Evolutionary conservation across 2,329 filamentous ascomycete genomes (phyloP).

Genomic region (Huntiella omanensis): DNA sequence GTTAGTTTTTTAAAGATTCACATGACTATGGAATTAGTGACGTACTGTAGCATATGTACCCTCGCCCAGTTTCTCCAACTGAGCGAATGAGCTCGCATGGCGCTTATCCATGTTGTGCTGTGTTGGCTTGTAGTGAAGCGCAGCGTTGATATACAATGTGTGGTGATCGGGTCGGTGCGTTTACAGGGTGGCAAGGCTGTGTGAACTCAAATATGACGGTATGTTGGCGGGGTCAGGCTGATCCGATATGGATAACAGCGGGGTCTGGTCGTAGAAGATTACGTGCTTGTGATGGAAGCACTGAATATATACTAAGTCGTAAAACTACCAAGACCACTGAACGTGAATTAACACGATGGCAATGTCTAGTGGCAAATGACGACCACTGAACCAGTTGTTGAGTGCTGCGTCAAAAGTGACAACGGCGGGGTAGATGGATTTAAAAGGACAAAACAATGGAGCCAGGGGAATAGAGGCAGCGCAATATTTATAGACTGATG

Average conservation of each 20-base stretch:
- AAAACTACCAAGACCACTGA: background rate
- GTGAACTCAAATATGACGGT: background rate
- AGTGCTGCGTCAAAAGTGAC: too few relatives aligned
- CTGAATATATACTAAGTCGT: background rate
- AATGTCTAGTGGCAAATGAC: too few relatives aligned
- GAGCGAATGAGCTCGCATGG: slow-evolving; percentile 94
- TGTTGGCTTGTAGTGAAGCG: background rate
- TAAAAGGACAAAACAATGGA: too few relatives aligned
- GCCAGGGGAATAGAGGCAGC: too few relatives aligned
- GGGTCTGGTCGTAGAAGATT: background rate
- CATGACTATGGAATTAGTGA: background rate
- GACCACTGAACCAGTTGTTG: too few relatives aligned
- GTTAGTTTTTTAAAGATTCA: background rate
- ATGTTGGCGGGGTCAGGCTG: background rate
- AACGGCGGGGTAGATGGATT: too few relatives aligned
- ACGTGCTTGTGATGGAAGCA: background rate
- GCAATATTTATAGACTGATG: too few relatives aligned
- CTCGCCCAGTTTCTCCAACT: slow-evolving; percentile 96
- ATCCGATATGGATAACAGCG: background rate
- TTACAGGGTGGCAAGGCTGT: background rate
- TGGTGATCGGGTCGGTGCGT: too few relatives aligned
- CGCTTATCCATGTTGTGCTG: slow-evolving; percentile 59
- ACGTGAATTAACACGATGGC: background rate
- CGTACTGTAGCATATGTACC: slow-evolving; percentile 93
- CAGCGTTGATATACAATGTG: background rate